phyloP scores from a whole-genome alignment of 1,284 basidiomycete genomes.

The Cryptococcus sp. region DNA sequence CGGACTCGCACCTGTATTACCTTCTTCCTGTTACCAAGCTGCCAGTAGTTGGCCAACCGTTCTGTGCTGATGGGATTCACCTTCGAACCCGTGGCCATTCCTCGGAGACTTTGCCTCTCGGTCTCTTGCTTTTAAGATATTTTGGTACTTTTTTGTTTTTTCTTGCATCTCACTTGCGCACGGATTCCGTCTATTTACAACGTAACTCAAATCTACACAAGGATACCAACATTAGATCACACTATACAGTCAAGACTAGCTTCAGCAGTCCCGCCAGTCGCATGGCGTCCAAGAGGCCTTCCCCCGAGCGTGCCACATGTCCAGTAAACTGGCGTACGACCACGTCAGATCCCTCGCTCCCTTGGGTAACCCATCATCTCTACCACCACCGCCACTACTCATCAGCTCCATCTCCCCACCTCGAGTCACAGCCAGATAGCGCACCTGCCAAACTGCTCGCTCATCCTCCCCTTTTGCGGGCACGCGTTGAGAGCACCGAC shows the following conservation, averaged over 20 bases:
- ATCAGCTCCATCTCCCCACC: not conserved
- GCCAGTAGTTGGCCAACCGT: too few relatives aligned
- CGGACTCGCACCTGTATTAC: too few relatives aligned
- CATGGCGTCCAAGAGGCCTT: slow-evolving; percentile 1
- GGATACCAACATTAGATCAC: not conserved
- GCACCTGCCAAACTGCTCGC: slow-evolving; percentile 51
- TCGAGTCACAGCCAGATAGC: slow-evolving; percentile 8
- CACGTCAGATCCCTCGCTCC: slow-evolving; percentile 51
- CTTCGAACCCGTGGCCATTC: too few relatives aligned
- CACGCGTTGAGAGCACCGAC: slow-evolving; percentile 30
- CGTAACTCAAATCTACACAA: not conserved
- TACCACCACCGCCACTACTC: slow-evolving; percentile 6
- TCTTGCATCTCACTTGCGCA: not conserved
- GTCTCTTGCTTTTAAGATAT: too few relatives aligned
- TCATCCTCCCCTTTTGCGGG: slow-evolving; percentile 39
- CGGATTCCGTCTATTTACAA: not conserved
- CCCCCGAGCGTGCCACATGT: slow-evolving; percentile 22
- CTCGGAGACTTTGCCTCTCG: too few relatives aligned
- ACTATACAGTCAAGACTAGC: not conserved
- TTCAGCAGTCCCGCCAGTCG: not conserved
- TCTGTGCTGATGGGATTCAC: too few relatives aligned
- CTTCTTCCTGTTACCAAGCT: too few relatives aligned
- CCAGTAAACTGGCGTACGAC: slow-evolving; percentile 48
- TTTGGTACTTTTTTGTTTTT: too few relatives aligned
- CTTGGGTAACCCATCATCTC: slow-evolving; percentile 24